Evolutionary conservation across 768 basidiomycete species (phyloP), one percentile per base, ranked within the genome.

Genomic region (Boletus eberwhitei): DNA sequence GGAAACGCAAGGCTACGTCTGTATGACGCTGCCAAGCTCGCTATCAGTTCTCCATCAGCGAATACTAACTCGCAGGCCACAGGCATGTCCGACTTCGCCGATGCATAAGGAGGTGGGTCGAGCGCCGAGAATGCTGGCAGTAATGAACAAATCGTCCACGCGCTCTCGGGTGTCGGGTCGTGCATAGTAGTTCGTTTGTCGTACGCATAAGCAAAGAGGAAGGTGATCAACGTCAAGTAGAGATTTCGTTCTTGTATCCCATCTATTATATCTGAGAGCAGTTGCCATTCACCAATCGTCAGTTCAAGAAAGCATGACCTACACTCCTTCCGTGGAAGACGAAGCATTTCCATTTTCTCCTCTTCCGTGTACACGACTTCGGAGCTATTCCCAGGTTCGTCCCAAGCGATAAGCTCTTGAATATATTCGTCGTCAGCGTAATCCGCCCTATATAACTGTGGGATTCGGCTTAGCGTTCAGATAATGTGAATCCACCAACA

Each of bases 111-210:
- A 21, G 84, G 80, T 29, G 86, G 83, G 66, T 92, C 88, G 31
- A 94, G 82, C 1, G 91, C 87, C n/a, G 91, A 84, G 71, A 94
- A 90, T 3, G 84, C 82, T 44, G 91, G 86, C 13, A 81, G 82
- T 48, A 94, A 77, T 31, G 73, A 77, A 59, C 83, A 79, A 50
- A 94, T 77, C 2, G 92, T 94, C 91, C 91, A 94, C 14, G 88
- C 86, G 67, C 91, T 93, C 70, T 94, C 92, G 8, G 89, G 79
- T 3, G 88, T 91, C n/a, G 90, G 83, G 56, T 94, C 91, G 45
- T 78, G 76, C 57, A 86, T 84, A 0, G 85, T 90, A 5, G 86
- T 90, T 38, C 90, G 84, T 47, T 80, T 77, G 57, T 94, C 91
- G 67, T 94, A 94, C 5, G 83, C 80, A 64, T 87, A 86, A n/a